Evolutionary conservation across 2,329 filamentous ascomycete species (phyloP), one percentile per base, ranked within the genome.

Genomic region (Coniochaeta ligniaria): DNA sequence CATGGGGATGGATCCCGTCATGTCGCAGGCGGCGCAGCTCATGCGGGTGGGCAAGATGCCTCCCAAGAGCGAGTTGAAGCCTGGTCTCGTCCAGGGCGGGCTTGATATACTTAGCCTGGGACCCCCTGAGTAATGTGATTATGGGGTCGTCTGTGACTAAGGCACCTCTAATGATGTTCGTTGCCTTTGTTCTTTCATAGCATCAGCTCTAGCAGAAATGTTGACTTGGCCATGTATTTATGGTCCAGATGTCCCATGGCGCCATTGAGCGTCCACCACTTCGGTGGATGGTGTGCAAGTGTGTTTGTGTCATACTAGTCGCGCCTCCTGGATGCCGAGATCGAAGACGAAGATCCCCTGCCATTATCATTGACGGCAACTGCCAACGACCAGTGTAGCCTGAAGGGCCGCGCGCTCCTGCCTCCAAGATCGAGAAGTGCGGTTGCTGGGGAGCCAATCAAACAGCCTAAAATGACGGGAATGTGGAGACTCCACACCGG

Each of bases 1-100:
- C 61, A 97, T 97, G 92, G 88, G 89, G 65, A 87, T 86, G 76
- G 95, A 99, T 72, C 95, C 95, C 0, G 84, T 90, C 60, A 92
- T 96, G 89, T 76, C 78, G 1, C 91, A 97, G 76, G 83, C 83
- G 58, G 89, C 90, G 1, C 91, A 96, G 79, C 76, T 98, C 75
- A 96, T 98, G 91, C 82, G 88, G 62, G 78, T 85, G 64, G 85
- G 85, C 41, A 90, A 86, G 74, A 96, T 98, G 92, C 88, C 90
- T 1, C 81, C 78, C 59, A 97, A 96, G 85, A 85, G 78, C 63
- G 84, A 96, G 70, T 76, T 98, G 56, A 75, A 88, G 71, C 81
- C 80, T 58, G 90, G 89, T 0, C n/a, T 57, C 8, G 28, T 57
- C 3, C 16, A 12, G 31, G 5, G 5, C 12, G 54, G 54, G n/a